Evolutionary conservation across 306 rosid genomes (phyloP), one percentile per base, ranked within the genome.

Genomic region (Hylodesmum podocarpum): DNA sequence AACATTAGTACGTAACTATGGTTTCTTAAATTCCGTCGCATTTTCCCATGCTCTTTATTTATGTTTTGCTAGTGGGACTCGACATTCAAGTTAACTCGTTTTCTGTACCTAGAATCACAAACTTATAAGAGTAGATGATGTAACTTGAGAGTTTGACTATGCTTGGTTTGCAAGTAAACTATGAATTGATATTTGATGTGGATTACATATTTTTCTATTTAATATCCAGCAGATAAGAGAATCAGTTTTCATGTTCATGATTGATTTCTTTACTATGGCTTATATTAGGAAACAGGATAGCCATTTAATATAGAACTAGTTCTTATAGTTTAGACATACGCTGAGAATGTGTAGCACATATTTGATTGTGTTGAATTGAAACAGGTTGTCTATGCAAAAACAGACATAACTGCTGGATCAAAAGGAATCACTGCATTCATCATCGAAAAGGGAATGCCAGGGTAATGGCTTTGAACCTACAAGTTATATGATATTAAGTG

Each of bases 381-480:
- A 68, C 93, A 94, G 97, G 89, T 94, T 89, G 90, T 94, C 59
- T 94, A 94, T 71, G 98, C 95, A 46, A 94, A 94, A 86, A 94
- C 98, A 27, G 90, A 92, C 82, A 53, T 81, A 77, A 84, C 81
- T 37, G 96, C 91, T 22, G 93, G 96, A 57, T 92, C 98, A 78
- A 94, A 92, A 85, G 98, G 98, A 84, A 92, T 94, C 51, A 91
- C 97, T 13, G 95, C 98, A 71, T 94, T 94, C 84, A 94, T 94
- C 78, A 90, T 94, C 6, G 97, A 94, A 86, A 94, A 92, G 80
- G 98, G 96, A 86, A 91, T 89, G 90, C 91, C 96, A 19, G 97
- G 98, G 97, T 91, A 86, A 50, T 76, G 74, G 47, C 67, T 59
- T 80, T 70, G 68, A 80, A 79, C 80, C 75, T 86, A 68, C 22